Evolutionary conservation across 306 rosid genomes (phyloP).

Genomic region (Alnus glutinosa): DNA sequence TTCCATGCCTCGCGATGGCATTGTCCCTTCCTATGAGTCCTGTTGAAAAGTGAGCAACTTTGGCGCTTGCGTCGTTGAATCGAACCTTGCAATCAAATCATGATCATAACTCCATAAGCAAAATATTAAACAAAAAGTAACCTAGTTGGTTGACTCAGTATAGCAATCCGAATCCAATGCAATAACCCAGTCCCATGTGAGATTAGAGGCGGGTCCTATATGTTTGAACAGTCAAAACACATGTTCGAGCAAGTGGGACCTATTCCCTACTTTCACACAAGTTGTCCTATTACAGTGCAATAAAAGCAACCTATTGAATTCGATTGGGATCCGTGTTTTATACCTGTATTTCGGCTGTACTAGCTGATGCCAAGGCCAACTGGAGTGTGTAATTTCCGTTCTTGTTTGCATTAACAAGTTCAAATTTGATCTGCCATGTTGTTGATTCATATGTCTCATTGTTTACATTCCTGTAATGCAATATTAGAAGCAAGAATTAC

Average conservation of each 20-base stretch:
- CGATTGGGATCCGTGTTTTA: background rate
- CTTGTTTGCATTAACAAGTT: constrained; percentile 23
- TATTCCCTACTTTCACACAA: too few relatives aligned
- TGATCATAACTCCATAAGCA: background rate
- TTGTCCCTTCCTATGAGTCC: constrained; percentile 58
- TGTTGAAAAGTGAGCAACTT: constrained; percentile 32
- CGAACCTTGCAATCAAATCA: constrained; percentile 46
- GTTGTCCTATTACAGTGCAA: too few relatives aligned
- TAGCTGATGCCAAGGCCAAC: constrained; percentile 63
- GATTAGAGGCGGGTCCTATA: too few relatives aligned
- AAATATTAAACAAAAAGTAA: background rate
- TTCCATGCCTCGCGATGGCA: constrained; percentile 81
- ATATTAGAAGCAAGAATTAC: too few relatives aligned
- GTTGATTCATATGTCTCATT: constrained; percentile 41
- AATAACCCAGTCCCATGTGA: too few relatives aligned
- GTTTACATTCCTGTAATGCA: constrained; percentile 22
- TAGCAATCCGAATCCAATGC: too few relatives aligned
- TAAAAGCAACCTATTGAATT: too few relatives aligned
- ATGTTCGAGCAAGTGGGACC: too few relatives aligned
- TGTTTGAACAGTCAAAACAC: too few relatives aligned
- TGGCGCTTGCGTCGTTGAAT: constrained; percentile 33
- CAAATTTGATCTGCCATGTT: constrained; percentile 66
- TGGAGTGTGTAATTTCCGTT: constrained; percentile 66
- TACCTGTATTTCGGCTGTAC: constrained; percentile 52
- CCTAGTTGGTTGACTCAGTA: too few relatives aligned